Evolutionary conservation across 2,329 filamentous ascomycete genomes (phyloP).

Genomic region (Fusarium liriodendri): DNA sequence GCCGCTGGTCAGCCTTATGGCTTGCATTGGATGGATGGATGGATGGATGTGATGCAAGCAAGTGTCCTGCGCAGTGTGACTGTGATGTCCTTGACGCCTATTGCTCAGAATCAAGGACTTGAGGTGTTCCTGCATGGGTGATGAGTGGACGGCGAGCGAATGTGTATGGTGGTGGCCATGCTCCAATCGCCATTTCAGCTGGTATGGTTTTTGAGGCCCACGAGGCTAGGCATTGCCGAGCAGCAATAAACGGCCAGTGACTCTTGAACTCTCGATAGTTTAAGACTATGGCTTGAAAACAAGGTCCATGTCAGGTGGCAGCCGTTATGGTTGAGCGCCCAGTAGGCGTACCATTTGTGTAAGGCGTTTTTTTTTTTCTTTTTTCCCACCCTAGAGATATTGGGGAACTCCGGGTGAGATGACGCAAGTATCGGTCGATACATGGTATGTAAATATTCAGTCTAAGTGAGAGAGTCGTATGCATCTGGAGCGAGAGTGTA

Average conservation of each 20-base stretch:
- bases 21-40: neutral
- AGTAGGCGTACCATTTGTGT: neutral
- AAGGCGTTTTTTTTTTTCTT: slow-evolving; percentile 3
- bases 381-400: slow-evolving; percentile 1
- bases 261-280: neutral
- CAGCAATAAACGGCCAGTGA: neutral
- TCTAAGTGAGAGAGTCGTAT: neutral
- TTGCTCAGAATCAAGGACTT: slow-evolving; percentile 7
- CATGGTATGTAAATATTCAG: neutral
- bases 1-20: slow-evolving; percentile 21
- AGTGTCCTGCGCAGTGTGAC: neutral
- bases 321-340: neutral
- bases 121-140: slow-evolving; percentile 24
- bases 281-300: neutral
- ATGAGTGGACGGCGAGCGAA: neutral
- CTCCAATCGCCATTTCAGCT: neutral
- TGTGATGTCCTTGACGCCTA: slow-evolving; percentile 3
- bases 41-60: neutral
- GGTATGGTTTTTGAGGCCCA: neutral
- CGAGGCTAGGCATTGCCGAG: neutral
- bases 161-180: neutral
- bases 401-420: neutral
- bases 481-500: neutral
- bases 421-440: slow-evolving; percentile 6
- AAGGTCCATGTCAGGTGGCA: neutral